Evolutionary conservation across 768 basidiomycete species (phyloP).

Genomic region (Trametes maxima): DNA sequence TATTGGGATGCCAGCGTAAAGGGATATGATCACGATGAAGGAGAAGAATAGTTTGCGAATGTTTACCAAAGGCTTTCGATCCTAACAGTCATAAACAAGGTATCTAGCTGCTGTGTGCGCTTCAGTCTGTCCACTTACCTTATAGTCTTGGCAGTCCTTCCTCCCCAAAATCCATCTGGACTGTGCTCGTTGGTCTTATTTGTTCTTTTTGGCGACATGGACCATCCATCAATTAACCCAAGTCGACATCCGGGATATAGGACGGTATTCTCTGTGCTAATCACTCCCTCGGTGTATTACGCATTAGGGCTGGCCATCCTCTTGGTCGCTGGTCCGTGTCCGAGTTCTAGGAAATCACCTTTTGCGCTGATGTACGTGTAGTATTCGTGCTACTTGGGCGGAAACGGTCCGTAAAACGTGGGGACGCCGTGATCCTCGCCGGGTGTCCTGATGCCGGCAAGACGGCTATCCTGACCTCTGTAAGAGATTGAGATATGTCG

Average conservation of each 20-base stretch:
- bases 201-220: too few species aligned
- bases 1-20: too few species aligned
- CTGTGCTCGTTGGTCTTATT: too few species aligned
- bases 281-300: slow-evolving; percentile 42
- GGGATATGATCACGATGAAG: neutral
- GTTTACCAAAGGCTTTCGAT: slow-evolving; percentile 25
- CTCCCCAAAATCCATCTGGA: too few species aligned
- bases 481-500: slow-evolving; percentile 38
- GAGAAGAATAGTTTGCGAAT: neutral
- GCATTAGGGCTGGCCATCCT: slow-evolving; percentile 49
- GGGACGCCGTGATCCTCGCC: slow-evolving; percentile 71
- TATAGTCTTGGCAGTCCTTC: too few species aligned
- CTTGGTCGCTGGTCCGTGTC: slow-evolving; percentile 45
- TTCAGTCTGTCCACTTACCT: neutral
- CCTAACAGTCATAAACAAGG: slow-evolving; percentile 24
- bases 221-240: too few species aligned
- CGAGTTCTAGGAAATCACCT: neutral
- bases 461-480: slow-evolving; percentile 74
- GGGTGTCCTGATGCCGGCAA: slow-evolving; percentile 81
- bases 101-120: neutral
- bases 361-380: slow-evolving; percentile 30
- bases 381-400: slow-evolving; percentile 48
- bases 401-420: slow-evolving; percentile 48
- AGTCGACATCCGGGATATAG: slow-evolving; percentile 23
- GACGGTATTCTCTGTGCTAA: slow-evolving; percentile 39